phyloP scores from a whole-genome alignment of 305 asterid species.

The Fraxinus dipetala region DNA sequence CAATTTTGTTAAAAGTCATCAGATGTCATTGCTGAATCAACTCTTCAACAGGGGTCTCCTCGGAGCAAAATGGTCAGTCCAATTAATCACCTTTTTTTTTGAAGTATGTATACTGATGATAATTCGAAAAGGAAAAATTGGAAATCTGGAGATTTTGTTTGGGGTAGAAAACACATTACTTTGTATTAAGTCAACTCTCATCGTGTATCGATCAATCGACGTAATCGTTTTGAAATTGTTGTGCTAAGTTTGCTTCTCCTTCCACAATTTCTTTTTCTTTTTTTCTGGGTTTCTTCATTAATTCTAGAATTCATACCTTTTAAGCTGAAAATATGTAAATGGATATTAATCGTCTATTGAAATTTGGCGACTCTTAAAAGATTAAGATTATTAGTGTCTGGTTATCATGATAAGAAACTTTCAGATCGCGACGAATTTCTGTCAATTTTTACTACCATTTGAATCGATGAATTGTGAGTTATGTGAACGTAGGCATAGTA shows the following conservation, averaged over 20 bases:
- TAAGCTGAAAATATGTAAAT: constrained; percentile 5
- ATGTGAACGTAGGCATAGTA: neutral
- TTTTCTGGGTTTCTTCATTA: neutral
- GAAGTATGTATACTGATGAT: neutral
- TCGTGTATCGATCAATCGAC: neutral
- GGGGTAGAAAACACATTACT: neutral
- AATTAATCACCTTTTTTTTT: neutral
- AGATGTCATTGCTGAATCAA: constrained; percentile 63
- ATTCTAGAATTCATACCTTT: neutral
- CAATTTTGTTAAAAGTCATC: neutral
- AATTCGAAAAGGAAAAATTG: constrained; percentile 9
- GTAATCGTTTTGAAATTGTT: neutral
- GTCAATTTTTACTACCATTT: neutral
- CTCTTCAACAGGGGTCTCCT: constrained; percentile 67
- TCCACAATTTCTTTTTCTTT: neutral
- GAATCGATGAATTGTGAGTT: neutral
- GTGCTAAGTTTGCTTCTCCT: neutral
- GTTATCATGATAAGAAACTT: neutral
- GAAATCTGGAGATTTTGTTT: neutral
- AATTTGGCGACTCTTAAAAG: neutral
- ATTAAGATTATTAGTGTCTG: neutral
- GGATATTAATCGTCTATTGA: constrained; percentile 1
- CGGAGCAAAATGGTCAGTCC: constrained; percentile 64
- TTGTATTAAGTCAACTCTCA: neutral
- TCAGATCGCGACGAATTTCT: neutral